A percentile compares a stretch with the other conserved stretches of the same genome.
Evolutionary conservation across 768 basidiomycete genomes (phyloP).

Genomic region (Macrolepiota dolichaula): DNA sequence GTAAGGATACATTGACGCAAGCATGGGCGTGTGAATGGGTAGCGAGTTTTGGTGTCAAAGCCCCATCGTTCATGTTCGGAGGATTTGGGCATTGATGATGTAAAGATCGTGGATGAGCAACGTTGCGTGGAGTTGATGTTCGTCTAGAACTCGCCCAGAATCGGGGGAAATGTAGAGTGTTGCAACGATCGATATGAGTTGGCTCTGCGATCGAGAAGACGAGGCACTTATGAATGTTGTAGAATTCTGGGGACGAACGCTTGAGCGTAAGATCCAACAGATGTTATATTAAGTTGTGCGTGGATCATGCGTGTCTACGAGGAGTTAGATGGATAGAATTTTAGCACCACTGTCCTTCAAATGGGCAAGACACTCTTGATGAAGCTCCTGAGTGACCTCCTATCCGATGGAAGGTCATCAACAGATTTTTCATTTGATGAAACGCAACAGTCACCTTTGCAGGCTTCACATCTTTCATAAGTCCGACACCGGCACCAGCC

Average conservation of each 20-base stretch:
- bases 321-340: constrained; percentile 3
- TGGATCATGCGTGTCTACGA: constrained; percentile 3
- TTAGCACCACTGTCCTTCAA: constrained; percentile 18
- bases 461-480: constrained; percentile 42
- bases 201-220: neutral
- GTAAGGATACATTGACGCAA: neutral
- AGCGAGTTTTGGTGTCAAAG: neutral
- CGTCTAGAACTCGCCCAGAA: neutral
- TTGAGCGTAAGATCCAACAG: neutral
- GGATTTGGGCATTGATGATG: neutral
- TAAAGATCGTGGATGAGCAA: neutral
- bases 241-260: neutral
- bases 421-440: constrained; percentile 2
- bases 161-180: neutral
- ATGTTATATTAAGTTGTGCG: constrained; percentile 3
- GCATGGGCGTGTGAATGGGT: neutral
- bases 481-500: constrained; percentile 65
- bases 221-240: neutral
- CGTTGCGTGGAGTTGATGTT: neutral
- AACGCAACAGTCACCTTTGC: constrained; percentile 29
- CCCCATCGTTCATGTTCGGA: neutral
- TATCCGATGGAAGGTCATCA: constrained; percentile 20
- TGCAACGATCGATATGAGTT: neutral
- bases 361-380: constrained; percentile 38
- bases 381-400: constrained; percentile 55